Conservation (phyloP, 768 basidiomycete species). For the Russula emetica region DNA sequence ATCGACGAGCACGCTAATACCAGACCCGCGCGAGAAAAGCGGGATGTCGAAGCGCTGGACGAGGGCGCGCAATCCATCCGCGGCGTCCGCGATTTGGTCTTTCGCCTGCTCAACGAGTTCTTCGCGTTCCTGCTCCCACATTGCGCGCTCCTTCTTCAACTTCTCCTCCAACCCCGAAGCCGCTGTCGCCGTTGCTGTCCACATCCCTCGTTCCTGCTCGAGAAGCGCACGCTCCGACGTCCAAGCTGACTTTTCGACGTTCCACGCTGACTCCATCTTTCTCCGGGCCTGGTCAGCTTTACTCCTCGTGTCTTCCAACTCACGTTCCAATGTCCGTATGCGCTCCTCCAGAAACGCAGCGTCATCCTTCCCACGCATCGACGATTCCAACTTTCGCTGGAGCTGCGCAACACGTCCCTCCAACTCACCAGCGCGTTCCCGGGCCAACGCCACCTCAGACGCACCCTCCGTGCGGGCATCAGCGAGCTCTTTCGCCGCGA, state of each 20-base stretch:
- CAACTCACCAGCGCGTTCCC: constrained; percentile 33
- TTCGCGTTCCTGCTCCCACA: constrained; percentile 48
- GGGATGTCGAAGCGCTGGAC: constrained; percentile 55
- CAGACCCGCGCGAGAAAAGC: constrained; percentile 37
- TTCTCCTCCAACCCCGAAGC: constrained; percentile 29
- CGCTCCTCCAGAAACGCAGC: constrained; percentile 2
- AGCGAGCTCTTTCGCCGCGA: constrained; percentile 31
- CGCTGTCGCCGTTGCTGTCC: constrained; percentile 42
- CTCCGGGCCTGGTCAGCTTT: constrained; percentile 4
- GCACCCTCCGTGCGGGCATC: neutral
- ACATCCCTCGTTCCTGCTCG: constrained; percentile 40
- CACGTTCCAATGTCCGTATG: constrained; percentile 15
- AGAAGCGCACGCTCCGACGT: constrained; percentile 40
- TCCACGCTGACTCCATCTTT: constrained; percentile 15
- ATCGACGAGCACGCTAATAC: constrained; percentile 30
- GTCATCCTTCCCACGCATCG: constrained; percentile 44
- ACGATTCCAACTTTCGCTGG: constrained; percentile 45
- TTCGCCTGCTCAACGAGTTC: constrained; percentile 43
- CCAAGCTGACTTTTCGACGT: constrained; percentile 33
- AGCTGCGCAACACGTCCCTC: constrained; percentile 38
- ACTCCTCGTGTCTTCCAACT: neutral
- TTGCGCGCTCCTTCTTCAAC: constrained; percentile 49
- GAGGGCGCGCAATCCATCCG: constrained; percentile 46
- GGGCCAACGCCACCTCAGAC: constrained; percentile 7
- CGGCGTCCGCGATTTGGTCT: constrained; percentile 50